These are phyloP conservation scores for Seminavis robusta DNA, from an alignment of 108 stramenopile species.

Conservation along the genomic window DNA sequence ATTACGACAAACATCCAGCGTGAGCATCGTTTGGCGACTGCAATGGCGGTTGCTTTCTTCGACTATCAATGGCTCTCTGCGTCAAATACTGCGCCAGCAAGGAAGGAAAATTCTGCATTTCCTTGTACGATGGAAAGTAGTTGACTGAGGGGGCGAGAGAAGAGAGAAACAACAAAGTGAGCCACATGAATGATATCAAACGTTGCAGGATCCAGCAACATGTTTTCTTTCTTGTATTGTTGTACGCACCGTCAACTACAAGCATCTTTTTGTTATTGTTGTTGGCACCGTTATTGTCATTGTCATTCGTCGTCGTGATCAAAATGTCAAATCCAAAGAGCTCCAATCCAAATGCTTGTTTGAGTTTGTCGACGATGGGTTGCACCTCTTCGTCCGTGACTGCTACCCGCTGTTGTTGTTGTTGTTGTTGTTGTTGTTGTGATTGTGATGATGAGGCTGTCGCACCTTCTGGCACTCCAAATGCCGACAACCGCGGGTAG, in stretches of 20 bases:
- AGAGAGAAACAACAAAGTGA: too few species aligned
- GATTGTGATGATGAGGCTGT: not conserved
- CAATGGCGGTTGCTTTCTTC: too few species aligned
- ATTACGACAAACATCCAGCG: too few species aligned
- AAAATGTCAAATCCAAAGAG: slow-evolving; percentile 88
- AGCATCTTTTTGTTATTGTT: slow-evolving; percentile 12
- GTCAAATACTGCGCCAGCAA: slow-evolving; percentile 76
- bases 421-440: slow-evolving; percentile 5
- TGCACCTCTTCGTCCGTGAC: slow-evolving; percentile 66
- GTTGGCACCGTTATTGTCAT: not conserved
- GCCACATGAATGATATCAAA: too few species aligned
- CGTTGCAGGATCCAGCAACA: too few species aligned
- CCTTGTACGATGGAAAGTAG: slow-evolving; percentile 90
- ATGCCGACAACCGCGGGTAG: slow-evolving; percentile 75
- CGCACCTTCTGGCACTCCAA: slow-evolving; percentile 33
- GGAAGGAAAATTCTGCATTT: slow-evolving; percentile 77
- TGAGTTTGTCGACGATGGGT: slow-evolving; percentile 65
- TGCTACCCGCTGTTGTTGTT: slow-evolving; percentile 5
- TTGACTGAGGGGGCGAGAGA: slow-evolving; percentile 85
- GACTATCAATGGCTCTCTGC: slow-evolving; percentile 52
- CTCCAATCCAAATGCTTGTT: slow-evolving; percentile 73
- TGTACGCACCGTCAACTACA: too few species aligned
- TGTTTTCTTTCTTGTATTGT: too few species aligned
- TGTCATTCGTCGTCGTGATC: slow-evolving; percentile 17
- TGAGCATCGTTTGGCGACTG: too few species aligned